Percentiles rank a stretch among this genome's conserved stretches.
Evolutionary conservation across 768 basidiomycete genomes (phyloP).

Genomic region (Hypholoma fasciculare): DNA sequence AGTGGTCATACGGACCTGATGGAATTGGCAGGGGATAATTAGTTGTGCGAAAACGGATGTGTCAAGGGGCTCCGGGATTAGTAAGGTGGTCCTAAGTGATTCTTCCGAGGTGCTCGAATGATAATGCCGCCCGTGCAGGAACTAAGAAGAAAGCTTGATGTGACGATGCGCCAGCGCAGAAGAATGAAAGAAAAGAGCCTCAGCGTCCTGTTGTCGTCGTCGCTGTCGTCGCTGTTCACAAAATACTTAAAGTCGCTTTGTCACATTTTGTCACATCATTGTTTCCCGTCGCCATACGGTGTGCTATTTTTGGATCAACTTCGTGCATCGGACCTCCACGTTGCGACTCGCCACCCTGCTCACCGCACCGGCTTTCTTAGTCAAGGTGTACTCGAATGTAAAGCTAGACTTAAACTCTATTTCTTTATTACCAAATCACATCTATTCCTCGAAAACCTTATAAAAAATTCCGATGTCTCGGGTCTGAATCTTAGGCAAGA

Average conservation of each 20-base stretch:
- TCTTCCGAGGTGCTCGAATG: constrained; percentile 1
- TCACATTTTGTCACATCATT: neutral
- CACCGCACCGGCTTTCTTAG: too few species aligned
- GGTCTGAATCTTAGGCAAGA: too few species aligned
- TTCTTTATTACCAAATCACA: too few species aligned
- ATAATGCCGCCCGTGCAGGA: neutral
- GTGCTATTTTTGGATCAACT: neutral
- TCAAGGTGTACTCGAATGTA: too few species aligned
- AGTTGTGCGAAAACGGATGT: constrained; percentile 10
- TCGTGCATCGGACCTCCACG: neutral
- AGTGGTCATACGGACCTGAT: constrained; percentile 1
- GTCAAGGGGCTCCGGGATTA: constrained; percentile 11
- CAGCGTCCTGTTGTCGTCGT: neutral
- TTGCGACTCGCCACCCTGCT: too few species aligned
- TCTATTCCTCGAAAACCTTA: too few species aligned
- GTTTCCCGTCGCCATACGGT: neutral
- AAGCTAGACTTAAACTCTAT: too few species aligned
- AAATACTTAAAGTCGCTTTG: neutral
- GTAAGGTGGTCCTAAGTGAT: constrained; percentile 8
- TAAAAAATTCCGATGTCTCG: too few species aligned
- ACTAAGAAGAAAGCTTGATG: neutral
- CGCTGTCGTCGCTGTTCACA: neutral
- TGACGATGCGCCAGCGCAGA: constrained; percentile 23
- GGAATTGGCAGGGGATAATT: constrained; percentile 3
- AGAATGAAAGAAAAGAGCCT: neutral